Conservation (phyloP, 495 filamentous ascomycete genomes). For the Amniculicola lignicola region DNA sequence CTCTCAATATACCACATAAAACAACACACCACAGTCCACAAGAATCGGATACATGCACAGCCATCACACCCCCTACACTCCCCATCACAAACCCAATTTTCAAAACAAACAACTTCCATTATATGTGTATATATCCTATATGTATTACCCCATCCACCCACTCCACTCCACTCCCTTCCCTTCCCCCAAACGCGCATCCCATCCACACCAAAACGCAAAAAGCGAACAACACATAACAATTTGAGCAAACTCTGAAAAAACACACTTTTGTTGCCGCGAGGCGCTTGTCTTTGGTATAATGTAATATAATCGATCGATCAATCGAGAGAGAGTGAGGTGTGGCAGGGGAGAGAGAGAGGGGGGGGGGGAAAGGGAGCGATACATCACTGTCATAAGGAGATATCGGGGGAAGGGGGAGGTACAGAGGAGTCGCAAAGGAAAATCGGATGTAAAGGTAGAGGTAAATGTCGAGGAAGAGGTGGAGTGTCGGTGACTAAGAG, state of each 20-base stretch:
- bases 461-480: background rate
- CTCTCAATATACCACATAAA: background rate
- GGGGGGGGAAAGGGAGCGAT: background rate
- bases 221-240: background rate
- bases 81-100: too few relatives aligned
- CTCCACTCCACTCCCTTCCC: background rate
- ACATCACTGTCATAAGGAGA: background rate
- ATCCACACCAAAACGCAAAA: background rate
- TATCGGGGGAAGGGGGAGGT: background rate
- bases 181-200: too few relatives aligned
- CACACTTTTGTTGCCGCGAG: slow-evolving; percentile 28
- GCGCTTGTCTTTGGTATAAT: slow-evolving; percentile 31
- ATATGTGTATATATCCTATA: too few relatives aligned
- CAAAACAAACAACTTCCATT: too few relatives aligned
- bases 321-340: background rate
- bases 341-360: background rate
- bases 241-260: background rate
- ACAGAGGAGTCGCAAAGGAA: background rate
- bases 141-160: too few relatives aligned
- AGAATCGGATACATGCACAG: background rate
- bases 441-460: background rate
- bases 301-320: background rate
- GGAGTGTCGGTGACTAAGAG: background rate
- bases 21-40: background rate
- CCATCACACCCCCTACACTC: background rate